Evolutionary conservation across 345 rosid genomes (phyloP).

Genomic region (Euphorbia tirucalli): DNA sequence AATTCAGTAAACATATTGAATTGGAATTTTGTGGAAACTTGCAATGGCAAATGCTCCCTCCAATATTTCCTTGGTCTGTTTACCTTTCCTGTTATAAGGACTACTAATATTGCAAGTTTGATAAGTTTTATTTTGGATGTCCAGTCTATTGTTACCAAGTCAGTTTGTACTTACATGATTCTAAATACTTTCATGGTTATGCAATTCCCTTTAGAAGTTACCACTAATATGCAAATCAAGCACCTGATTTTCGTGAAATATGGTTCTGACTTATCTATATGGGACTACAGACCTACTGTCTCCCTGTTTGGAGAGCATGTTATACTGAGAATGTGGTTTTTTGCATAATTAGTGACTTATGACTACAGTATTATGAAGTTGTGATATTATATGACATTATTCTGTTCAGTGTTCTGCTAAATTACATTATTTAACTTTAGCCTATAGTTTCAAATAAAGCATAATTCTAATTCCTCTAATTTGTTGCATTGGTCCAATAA

Average conservation of each 20-base stretch:
- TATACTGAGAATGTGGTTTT: neutral
- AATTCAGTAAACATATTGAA: too few species aligned
- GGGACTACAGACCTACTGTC: neutral
- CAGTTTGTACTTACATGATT: too few species aligned
- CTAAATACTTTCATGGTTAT: neutral
- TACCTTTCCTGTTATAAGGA: too few species aligned
- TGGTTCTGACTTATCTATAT: neutral
- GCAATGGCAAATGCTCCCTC: too few species aligned
- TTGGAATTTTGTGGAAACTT: too few species aligned
- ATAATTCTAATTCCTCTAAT: conserved; percentile 7
- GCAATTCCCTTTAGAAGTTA: neutral
- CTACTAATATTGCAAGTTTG: too few species aligned
- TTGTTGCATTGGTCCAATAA: conserved; percentile 20
- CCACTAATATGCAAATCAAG: neutral
- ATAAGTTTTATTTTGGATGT: too few species aligned
- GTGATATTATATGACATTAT: neutral
- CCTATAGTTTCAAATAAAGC: neutral
- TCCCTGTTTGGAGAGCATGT: neutral
- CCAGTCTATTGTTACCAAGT: too few species aligned
- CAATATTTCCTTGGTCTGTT: too few species aligned
- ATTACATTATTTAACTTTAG: neutral
- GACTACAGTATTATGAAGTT: neutral
- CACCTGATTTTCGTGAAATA: neutral
- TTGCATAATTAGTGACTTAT: neutral
- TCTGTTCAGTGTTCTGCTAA: neutral